Conservation (phyloP, 1,284 basidiomycete species). For the Heimioporus retisporus region DNA sequence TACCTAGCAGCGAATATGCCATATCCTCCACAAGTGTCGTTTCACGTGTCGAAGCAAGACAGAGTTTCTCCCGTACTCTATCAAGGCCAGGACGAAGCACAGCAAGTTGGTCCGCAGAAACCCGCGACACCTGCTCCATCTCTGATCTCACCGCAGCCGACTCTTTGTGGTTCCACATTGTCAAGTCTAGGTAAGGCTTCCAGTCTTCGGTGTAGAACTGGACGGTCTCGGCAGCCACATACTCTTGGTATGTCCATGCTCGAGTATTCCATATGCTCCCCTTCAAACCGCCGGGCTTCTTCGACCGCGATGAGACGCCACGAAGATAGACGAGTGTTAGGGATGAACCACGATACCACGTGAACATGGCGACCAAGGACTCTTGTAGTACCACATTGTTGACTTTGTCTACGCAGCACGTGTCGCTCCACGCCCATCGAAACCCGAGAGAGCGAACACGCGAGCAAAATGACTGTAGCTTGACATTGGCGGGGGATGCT, state of each 20-base stretch:
- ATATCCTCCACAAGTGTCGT: no score
- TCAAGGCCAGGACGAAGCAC: conserved; percentile 13
- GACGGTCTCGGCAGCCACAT: conserved; percentile 7
- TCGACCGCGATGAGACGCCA: conserved; percentile 8
- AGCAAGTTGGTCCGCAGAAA: not conserved
- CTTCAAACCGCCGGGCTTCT: not conserved
- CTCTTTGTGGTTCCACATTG: conserved; percentile 11
- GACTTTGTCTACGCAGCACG: conserved; percentile 12
- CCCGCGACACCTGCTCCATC: conserved; percentile 5
- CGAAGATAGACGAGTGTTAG: conserved; percentile 15
- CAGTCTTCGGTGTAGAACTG: not conserved
- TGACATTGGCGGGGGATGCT: not conserved
- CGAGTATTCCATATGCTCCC: conserved; percentile 24
- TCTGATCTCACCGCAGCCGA: not conserved
- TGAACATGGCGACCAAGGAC: no score
- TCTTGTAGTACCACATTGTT: not conserved
- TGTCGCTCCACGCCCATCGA: conserved; percentile 13
- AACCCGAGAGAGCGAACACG: not conserved
- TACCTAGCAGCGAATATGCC: no score
- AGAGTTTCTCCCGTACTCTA: conserved; percentile 16
- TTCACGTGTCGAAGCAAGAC: conserved; percentile 12
- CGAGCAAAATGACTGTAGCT: conserved; percentile 16
- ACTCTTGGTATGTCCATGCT: not conserved
- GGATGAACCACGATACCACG: not conserved
- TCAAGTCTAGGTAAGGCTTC: conserved; percentile 1